Conservation (phyloP, 192 early-diverging fungal genomes). For the Rhizophagus prolifer region DNA sequence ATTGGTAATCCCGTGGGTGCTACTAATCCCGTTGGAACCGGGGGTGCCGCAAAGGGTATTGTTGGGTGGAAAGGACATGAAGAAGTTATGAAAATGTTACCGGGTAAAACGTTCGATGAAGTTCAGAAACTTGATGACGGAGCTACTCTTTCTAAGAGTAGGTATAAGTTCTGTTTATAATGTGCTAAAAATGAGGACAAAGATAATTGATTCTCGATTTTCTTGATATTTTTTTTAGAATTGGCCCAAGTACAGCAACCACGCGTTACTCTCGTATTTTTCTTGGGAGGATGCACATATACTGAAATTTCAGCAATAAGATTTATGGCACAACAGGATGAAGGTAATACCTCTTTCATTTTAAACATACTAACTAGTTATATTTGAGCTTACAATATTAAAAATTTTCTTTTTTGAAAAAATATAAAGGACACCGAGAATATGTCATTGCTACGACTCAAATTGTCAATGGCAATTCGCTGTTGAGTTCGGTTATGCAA, state of each 20-base stretch:
- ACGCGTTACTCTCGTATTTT: slow-evolving; percentile 82
- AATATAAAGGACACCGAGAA: slow-evolving; percentile 62
- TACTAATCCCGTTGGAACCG: slow-evolving; percentile 29
- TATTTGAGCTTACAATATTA: background rate
- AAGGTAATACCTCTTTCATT: slow-evolving; percentile 42
- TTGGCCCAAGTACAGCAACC: slow-evolving; percentile 54
- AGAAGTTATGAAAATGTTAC: slow-evolving; percentile 75
- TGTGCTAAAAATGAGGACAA: background rate
- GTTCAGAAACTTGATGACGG: slow-evolving; percentile 61
- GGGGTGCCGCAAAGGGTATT: slow-evolving; percentile 44
- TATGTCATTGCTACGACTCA: slow-evolving; percentile 88
- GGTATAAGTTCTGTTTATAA: slow-evolving; percentile 9
- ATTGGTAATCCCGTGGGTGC: slow-evolving; percentile 27
- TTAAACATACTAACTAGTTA: background rate
- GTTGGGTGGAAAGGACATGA: slow-evolving; percentile 90
- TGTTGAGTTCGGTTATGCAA: slow-evolving; percentile 61
- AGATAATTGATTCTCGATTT: too few relatives aligned
- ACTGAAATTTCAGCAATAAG: slow-evolving; percentile 93
- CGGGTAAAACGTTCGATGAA: slow-evolving; percentile 81
- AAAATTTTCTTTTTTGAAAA: background rate
- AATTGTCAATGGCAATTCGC: slow-evolving; percentile 80
- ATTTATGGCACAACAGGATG: slow-evolving; percentile 78
- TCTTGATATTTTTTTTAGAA: slow-evolving; percentile 34
- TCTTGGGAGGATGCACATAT: slow-evolving; percentile 92
- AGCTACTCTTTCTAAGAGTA: slow-evolving; percentile 41